Conservation (phyloP, 768 basidiomycete species). For the Omphalotus guepiniiformis region DNA sequence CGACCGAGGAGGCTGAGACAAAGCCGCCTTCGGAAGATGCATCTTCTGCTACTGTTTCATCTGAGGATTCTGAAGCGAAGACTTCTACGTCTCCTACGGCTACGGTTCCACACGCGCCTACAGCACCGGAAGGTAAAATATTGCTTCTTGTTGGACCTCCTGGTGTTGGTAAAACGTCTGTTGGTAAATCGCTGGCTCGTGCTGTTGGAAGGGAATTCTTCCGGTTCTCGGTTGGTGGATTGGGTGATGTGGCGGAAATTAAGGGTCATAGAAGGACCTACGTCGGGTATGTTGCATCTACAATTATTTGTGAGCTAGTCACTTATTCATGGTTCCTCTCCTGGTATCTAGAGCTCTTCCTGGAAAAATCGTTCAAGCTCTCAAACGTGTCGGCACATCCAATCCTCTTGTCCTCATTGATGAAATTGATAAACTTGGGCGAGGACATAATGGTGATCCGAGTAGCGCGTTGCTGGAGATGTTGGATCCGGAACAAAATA, state of each 20-base stretch:
- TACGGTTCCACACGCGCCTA: constrained; percentile 10
- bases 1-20: too few species aligned
- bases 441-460: constrained; percentile 90
- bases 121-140: constrained; percentile 83
- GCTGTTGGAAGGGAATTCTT: constrained; percentile 92
- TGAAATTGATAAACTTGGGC: constrained; percentile 93
- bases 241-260: constrained; percentile 98
- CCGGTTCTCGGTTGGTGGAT: constrained; percentile 93
- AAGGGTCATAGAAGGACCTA: constrained; percentile 98
- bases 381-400: constrained; percentile 90
- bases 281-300: constrained; percentile 58
- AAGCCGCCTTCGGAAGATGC: not conserved
- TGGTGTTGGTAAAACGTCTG: constrained; percentile 95
- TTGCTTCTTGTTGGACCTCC: constrained; percentile 95
- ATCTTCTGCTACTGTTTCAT: not conserved
- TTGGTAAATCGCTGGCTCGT: constrained; percentile 91
- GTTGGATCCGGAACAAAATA: constrained; percentile 95
- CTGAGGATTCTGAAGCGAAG: not conserved
- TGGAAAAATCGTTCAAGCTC: constrained; percentile 91
- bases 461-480: constrained; percentile 89
- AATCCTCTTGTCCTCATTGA: constrained; percentile 94
- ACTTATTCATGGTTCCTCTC: not conserved
- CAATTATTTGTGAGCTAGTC: not conserved
- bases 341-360: constrained; percentile 64
- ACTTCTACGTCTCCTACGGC: not conserved